Conservation (phyloP, 2,329 filamentous ascomycete genomes). For the Colletotrichum lini region DNA sequence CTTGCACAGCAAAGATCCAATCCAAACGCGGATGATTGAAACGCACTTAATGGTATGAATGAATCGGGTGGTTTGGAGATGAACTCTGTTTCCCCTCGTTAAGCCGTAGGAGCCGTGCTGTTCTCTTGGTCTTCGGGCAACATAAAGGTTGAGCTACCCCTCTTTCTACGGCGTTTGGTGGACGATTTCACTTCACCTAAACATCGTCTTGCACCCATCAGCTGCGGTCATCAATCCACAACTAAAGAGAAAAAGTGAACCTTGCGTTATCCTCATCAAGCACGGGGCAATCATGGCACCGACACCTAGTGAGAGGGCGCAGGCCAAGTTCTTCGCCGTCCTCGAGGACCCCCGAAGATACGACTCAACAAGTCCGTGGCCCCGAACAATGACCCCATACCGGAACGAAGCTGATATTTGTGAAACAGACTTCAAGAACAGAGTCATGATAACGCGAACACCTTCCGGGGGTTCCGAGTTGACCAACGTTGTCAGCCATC, state of each 20-base stretch:
- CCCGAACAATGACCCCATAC: not conserved
- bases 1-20: not conserved
- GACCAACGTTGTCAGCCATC: constrained; percentile 25
- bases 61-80: constrained; percentile 28
- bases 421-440: constrained; percentile 31
- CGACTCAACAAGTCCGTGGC: constrained; percentile 23
- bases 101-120: not conserved
- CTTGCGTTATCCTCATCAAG: not conserved
- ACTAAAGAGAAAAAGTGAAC: not conserved
- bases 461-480: constrained; percentile 35
- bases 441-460: constrained; percentile 32
- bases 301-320: constrained; percentile 23
- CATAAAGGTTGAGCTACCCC: constrained; percentile 26
- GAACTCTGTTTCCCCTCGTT: constrained; percentile 10
- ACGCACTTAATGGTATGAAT: constrained; percentile 23
- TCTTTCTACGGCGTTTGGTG: not conserved
- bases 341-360: constrained; percentile 36
- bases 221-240: no score
- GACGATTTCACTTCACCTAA: not conserved
- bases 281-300: constrained; percentile 23
- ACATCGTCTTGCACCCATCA: not conserved
- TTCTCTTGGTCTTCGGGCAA: not conserved
- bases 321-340: constrained; percentile 37
- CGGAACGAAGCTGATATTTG: not conserved
- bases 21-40: constrained; percentile 32